These are phyloP conservation scores for Colletotrichum aenigma DNA, from an alignment of 2,329 filamentous ascomycete genomes.

Conservation along the genomic window DNA sequence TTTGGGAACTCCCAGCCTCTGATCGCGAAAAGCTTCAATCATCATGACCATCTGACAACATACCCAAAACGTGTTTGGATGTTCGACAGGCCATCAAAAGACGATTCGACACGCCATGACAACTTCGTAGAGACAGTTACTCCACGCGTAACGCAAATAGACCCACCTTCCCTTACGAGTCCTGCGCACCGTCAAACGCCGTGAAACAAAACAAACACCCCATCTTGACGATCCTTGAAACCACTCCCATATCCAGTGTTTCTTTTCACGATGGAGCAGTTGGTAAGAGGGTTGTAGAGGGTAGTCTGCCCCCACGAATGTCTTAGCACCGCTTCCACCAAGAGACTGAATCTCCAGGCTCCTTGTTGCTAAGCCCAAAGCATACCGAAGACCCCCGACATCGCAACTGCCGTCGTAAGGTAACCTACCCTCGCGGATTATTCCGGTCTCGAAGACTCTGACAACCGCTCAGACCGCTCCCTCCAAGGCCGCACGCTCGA, in stretches of 20 bases:
- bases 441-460: not conserved
- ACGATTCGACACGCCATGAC: not conserved
- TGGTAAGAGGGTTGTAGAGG: not conserved
- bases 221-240: not conserved
- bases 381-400: not conserved
- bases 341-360: not conserved
- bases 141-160: not conserved
- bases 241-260: not conserved
- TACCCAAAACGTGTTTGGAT: not conserved
- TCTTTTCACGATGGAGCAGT: not conserved
- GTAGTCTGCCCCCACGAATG: not conserved
- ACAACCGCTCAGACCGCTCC: not conserved
- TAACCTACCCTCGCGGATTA: not conserved
- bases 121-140: not conserved
- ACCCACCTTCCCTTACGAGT: not conserved
- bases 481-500: not conserved
- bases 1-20: not conserved
- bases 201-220: not conserved
- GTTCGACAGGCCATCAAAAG: not conserved
- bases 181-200: not conserved
- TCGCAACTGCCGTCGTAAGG: not conserved
- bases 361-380: not conserved
- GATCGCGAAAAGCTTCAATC: too few species aligned
- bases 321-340: not conserved
- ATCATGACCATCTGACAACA: too few species aligned